Conservation (phyloP, 2,329 filamentous ascomycete species). For the Alternaria arborescens region DNA sequence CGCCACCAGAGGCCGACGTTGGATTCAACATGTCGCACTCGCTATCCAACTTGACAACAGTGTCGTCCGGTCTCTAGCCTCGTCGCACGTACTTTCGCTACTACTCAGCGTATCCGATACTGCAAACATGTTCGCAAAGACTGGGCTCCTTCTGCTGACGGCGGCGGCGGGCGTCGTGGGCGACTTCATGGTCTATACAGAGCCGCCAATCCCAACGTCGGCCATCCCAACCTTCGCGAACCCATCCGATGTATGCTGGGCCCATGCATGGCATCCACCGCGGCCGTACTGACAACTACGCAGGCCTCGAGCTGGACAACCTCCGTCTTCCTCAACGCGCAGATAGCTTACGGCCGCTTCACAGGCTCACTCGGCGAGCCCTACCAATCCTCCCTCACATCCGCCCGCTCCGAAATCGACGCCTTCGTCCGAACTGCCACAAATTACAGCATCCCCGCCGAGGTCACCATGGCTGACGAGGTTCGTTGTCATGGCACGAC, state of each 20-base stretch:
- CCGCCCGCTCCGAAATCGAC: slow-evolving; percentile 38
- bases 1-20: slow-evolving; percentile 6
- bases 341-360: slow-evolving; percentile 33
- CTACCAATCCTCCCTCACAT: slow-evolving; percentile 39
- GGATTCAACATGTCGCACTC: not conserved
- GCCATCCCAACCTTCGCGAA: slow-evolving; percentile 38
- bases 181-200: slow-evolving; percentile 46
- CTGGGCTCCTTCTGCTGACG: slow-evolving; percentile 25
- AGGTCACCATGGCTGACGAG: slow-evolving; percentile 32
- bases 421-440: slow-evolving; percentile 33
- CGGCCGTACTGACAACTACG: not conserved
- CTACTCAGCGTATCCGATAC: slow-evolving; percentile 1
- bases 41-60: not conserved
- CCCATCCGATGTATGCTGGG: slow-evolving; percentile 27
- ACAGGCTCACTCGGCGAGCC: slow-evolving; percentile 30
- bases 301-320: slow-evolving; percentile 41
- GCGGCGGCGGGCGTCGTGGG: slow-evolving; percentile 26
- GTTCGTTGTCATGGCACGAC: too few species aligned
- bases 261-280: not conserved
- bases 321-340: slow-evolving; percentile 38
- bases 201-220: slow-evolving; percentile 39
- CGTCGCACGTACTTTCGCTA: slow-evolving; percentile 1
- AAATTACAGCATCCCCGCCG: slow-evolving; percentile 39
- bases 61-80: not conserved
- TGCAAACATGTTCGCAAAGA: slow-evolving; percentile 24